Evolutionary conservation across 2,329 filamentous ascomycete genomes (phyloP).

Genomic region (Fusarium fracticaudum): DNA sequence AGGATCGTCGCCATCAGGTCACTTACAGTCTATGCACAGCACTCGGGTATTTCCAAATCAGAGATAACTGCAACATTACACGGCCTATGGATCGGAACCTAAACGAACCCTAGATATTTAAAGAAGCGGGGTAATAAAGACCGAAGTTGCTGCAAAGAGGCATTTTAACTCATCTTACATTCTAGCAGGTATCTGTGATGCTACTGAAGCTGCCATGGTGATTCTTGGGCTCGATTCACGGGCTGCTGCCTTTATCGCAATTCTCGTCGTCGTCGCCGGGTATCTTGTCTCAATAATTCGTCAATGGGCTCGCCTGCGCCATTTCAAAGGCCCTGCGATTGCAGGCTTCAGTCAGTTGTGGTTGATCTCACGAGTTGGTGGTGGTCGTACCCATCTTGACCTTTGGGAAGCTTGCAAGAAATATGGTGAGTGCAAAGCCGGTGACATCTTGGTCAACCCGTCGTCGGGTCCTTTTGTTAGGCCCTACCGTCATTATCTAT

Average conservation of each 20-base stretch:
- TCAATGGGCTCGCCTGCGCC: not conserved
- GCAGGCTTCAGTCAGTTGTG: not conserved
- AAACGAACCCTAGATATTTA: not conserved
- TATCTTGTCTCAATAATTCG: not conserved
- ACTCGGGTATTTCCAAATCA: not conserved
- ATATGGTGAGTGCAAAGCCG: not conserved
- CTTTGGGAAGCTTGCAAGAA: not conserved
- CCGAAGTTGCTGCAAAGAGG: not conserved
- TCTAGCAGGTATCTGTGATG: not conserved
- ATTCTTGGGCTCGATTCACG: fast-evolving
- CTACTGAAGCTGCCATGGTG: not conserved
- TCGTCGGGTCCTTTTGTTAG: fast-evolving
- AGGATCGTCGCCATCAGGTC: not conserved
- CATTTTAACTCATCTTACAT: too few species aligned
- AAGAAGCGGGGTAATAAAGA: not conserved
- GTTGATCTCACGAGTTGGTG: not conserved
- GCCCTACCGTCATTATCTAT: fast-evolving
- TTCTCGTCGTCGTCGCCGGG: fast-evolving
- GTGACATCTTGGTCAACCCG: fast-evolving
- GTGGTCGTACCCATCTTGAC: not conserved
- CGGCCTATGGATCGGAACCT: too few species aligned
- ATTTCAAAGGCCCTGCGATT: not conserved
- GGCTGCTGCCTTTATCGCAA: fast-evolving
- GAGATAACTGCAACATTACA: not conserved
- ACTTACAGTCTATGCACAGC: too few species aligned